These are phyloP conservation scores for Penicillium flavigenum DNA, from an alignment of 495 filamentous ascomycete species.

Conservation along the genomic window DNA sequence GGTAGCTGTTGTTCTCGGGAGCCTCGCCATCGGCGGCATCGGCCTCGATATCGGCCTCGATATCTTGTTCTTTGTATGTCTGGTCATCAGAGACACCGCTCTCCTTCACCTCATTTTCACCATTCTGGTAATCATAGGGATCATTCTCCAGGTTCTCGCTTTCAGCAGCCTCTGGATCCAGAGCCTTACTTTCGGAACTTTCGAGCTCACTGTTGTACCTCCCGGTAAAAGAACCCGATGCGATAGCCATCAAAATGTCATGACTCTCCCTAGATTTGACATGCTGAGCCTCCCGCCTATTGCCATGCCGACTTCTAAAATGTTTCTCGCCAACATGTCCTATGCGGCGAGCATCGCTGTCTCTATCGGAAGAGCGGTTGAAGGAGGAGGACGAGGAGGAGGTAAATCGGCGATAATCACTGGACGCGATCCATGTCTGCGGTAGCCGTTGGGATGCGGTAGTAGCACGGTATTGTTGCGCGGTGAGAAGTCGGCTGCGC, in stretches of 20 bases:
- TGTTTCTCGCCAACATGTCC: background rate
- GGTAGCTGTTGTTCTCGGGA: background rate
- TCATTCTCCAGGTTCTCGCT: background rate
- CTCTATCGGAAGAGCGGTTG: background rate
- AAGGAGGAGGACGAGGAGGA: background rate
- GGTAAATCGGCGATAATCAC: background rate
- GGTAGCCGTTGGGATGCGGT: slow-evolving; percentile 3
- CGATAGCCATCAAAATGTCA: slow-evolving; percentile 25
- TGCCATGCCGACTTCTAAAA: background rate
- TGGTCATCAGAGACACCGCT: slow-evolving; percentile 1
- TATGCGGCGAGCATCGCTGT: background rate
- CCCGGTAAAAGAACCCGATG: background rate
- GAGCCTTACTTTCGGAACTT: slow-evolving; percentile 2
- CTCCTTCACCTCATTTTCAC: background rate
- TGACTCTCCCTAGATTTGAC: background rate
- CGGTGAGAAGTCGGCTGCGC: slow-evolving; percentile 22
- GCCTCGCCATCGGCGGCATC: background rate
- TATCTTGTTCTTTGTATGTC: background rate
- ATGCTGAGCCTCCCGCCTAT: background rate
- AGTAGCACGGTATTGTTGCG: slow-evolving; percentile 15
- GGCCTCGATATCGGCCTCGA: background rate
- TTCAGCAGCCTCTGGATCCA: background rate
- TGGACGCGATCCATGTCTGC: background rate
- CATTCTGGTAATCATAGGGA: background rate
- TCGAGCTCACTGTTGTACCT: background rate